Conservation (phyloP, 2,329 filamentous ascomycete species). For the Alternaria triticina region DNA sequence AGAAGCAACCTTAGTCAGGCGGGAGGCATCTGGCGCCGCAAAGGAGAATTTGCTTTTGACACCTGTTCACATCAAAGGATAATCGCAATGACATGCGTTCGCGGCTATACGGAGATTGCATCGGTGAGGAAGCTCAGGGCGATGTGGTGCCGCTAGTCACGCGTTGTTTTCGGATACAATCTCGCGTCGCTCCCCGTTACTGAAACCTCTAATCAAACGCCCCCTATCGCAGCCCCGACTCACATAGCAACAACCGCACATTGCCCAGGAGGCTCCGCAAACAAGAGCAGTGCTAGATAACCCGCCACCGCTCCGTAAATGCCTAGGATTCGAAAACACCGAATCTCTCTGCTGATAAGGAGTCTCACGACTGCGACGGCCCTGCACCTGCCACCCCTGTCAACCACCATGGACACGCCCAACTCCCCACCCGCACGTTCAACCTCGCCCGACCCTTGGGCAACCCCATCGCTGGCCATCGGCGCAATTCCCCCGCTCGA, state of each 20-base stretch:
- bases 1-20: constrained; percentile 3
- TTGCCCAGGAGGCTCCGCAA: constrained; percentile 26
- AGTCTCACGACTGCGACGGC: constrained; percentile 18
- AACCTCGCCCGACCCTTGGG: constrained; percentile 68
- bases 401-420: constrained; percentile 37
- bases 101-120: constrained; percentile 12
- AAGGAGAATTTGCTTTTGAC: constrained; percentile 8
- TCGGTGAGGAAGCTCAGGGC: constrained; percentile 9
- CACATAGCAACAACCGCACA: constrained; percentile 34
- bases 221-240: constrained; percentile 18
- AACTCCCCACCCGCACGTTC: constrained; percentile 53
- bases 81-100: constrained; percentile 6
- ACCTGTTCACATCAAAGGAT: neutral
- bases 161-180: constrained; percentile 35
- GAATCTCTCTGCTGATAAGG: constrained; percentile 17
- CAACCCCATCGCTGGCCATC: constrained; percentile 67
- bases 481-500: constrained; percentile 65
- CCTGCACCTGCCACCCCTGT: constrained; percentile 18
- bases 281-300: constrained; percentile 10
- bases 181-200: constrained; percentile 27
- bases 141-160: constrained; percentile 27
- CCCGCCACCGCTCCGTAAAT: constrained; percentile 12
- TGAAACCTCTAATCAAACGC: constrained; percentile 38
- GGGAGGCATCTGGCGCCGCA: neutral
- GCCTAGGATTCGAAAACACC: constrained; percentile 20